A percentile compares a stretch with the other conserved stretches of the same genome.
Evolutionary conservation across 495 filamentous ascomycete genomes (phyloP).

Genomic region (Aspergillus avenaceus): DNA sequence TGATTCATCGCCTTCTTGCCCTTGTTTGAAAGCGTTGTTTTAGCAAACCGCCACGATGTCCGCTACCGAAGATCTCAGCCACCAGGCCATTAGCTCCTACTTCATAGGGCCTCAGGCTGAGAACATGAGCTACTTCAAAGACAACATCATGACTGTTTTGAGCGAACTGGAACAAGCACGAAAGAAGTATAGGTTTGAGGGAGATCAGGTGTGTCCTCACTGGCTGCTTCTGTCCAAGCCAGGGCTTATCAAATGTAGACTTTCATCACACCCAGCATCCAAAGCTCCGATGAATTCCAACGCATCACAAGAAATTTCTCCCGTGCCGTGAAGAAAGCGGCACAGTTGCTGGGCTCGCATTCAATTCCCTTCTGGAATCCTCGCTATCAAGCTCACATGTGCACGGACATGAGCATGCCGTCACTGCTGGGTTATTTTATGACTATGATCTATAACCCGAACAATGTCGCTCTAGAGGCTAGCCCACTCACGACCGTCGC

Average conservation of each 20-base stretch:
- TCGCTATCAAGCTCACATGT: constrained; percentile 46
- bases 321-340: constrained; percentile 18
- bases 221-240: background rate
- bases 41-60: background rate
- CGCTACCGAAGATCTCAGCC: constrained; percentile 6
- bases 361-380: constrained; percentile 44
- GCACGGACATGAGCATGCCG: constrained; percentile 28
- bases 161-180: constrained; percentile 27
- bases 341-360: constrained; percentile 26
- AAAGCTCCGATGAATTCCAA: constrained; percentile 22
- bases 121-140: constrained; percentile 33
- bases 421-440: constrained; percentile 39
- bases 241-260: constrained; percentile 11
- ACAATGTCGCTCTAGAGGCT: constrained; percentile 44
- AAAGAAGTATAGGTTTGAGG: constrained; percentile 24
- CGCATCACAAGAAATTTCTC: constrained; percentile 20
- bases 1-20: too few relatives aligned
- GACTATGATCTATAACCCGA: constrained; percentile 48
- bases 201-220: constrained; percentile 1
- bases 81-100: constrained; percentile 35
- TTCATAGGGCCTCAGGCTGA: constrained; percentile 41
- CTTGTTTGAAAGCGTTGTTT: too few relatives aligned
- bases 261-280: constrained; percentile 28
- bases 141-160: constrained; percentile 29
- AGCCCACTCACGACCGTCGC: constrained; percentile 36